These are phyloP conservation scores for Venturia effusa DNA, from an alignment of 2,329 filamentous ascomycete genomes.

Conservation along the genomic window DNA sequence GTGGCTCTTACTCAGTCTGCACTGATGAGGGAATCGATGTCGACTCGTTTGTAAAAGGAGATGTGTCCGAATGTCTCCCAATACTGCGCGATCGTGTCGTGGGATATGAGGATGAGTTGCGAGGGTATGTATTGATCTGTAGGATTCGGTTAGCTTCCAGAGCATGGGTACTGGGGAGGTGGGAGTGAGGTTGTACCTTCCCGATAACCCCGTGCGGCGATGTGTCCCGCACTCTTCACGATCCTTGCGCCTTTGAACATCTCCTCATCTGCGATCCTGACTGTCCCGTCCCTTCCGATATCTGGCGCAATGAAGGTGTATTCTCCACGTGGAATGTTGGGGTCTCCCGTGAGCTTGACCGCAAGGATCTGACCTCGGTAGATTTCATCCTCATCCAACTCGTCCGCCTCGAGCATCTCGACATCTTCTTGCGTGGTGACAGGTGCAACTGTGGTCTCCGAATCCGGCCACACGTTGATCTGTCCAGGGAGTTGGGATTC, in stretches of 20 bases:
- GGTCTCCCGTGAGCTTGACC: conserved; percentile 63
- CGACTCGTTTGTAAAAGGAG: conserved; percentile 36
- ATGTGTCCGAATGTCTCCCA: conserved; percentile 54
- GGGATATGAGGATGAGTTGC: conserved; percentile 67
- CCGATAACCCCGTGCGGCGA: conserved; percentile 61
- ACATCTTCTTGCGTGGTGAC: neutral
- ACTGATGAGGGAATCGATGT: conserved; percentile 24
- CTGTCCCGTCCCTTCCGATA: conserved; percentile 54
- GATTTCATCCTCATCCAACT: neutral
- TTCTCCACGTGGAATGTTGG: conserved; percentile 79
- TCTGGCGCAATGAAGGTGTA: conserved; percentile 72
- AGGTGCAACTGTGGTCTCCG: neutral
- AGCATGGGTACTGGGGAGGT: neutral
- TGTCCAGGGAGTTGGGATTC: neutral
- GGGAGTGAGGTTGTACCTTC: conserved; percentile 44
- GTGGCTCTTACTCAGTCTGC: conserved; percentile 8
- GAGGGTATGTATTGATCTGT: conserved; percentile 64
- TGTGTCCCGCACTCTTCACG: conserved; percentile 64
- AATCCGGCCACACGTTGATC: neutral
- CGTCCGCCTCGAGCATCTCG: neutral
- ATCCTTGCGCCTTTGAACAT: conserved; percentile 65
- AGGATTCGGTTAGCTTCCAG: conserved; percentile 8
- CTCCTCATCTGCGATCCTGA: conserved; percentile 53
- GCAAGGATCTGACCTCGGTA: conserved; percentile 6
- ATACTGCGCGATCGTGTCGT: conserved; percentile 68